Conservation (phyloP, 805 yeast species). For the Saccharomycopsis javanensis region DNA sequence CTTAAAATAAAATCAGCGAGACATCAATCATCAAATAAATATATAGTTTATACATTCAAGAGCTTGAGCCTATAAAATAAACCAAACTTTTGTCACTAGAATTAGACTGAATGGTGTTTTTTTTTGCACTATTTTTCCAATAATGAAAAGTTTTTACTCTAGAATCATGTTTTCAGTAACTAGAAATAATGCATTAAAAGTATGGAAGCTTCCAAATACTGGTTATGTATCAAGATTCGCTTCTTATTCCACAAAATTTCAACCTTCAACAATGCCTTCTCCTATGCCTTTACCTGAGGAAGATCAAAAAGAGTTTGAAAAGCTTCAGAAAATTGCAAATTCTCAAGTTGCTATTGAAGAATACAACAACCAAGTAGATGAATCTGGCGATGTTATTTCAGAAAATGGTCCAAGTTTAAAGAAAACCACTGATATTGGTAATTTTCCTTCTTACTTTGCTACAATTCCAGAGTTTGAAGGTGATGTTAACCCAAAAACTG, state of each 20-base stretch:
- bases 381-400: constrained; percentile 10
- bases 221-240: neutral
- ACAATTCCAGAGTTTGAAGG: constrained; percentile 95
- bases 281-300: constrained; percentile 75
- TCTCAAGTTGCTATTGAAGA: constrained; percentile 72
- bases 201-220: neutral
- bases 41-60: no score
- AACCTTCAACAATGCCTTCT: constrained; percentile 20
- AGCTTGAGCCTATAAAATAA: neutral
- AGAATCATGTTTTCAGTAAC: neutral
- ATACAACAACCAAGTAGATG: constrained; percentile 42
- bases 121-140: neutral
- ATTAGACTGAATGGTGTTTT: neutral
- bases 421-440: constrained; percentile 45
- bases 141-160: neutral
- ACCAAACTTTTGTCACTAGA: neutral
- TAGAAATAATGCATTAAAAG: neutral
- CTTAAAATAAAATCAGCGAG: no score
- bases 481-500: constrained; percentile 83
- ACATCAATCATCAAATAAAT: no score
- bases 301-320: constrained; percentile 87
- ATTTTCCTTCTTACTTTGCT: constrained; percentile 51
- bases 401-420: constrained; percentile 20
- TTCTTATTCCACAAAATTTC: constrained; percentile 3
- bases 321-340: constrained; percentile 68